Percentiles rank a stretch among this genome's conserved stretches.
Evolutionary conservation across 169 alveolate species (phyloP).

Genomic region (Plasmodium yoelii): DNA sequence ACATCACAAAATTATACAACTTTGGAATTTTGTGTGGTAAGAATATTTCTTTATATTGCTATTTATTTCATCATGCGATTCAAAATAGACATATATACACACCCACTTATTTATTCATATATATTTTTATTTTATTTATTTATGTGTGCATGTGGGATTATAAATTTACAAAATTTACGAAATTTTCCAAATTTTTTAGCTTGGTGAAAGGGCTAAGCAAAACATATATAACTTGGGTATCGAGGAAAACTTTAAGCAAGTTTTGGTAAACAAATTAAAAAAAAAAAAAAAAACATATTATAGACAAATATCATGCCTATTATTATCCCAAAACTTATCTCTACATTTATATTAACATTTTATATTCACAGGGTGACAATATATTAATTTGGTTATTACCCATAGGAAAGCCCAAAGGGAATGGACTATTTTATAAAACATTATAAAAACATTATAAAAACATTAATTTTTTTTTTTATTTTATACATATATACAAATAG

Average conservation of each 20-base stretch:
- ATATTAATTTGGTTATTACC: conserved; percentile 38
- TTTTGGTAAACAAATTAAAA: conserved; percentile 17
- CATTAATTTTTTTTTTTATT: background rate
- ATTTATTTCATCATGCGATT: too few relatives aligned
- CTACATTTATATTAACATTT: background rate
- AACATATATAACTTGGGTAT: conserved; percentile 68
- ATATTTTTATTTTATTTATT: background rate
- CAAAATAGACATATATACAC: background rate
- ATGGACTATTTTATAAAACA: conserved; percentile 40
- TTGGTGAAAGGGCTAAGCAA: conserved; percentile 24
- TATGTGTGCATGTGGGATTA: background rate
- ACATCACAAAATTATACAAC: conserved; percentile 58
- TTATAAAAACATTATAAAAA: background rate
- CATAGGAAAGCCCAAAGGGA: conserved; percentile 56
- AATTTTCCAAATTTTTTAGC: conserved; percentile 7
- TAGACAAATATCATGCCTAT: too few relatives aligned
- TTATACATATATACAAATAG: too few relatives aligned
- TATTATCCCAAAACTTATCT: background rate
- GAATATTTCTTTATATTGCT: background rate
- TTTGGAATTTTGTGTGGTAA: conserved; percentile 49
- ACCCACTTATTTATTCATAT: background rate
- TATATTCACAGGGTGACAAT: conserved; percentile 38
- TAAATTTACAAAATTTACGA: background rate
- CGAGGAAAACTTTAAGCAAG: conserved; percentile 62
- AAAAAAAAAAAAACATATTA: background rate